These are phyloP conservation scores for Inga laurina DNA, from an alignment of 306 rosid species.

Conservation along the genomic window DNA sequence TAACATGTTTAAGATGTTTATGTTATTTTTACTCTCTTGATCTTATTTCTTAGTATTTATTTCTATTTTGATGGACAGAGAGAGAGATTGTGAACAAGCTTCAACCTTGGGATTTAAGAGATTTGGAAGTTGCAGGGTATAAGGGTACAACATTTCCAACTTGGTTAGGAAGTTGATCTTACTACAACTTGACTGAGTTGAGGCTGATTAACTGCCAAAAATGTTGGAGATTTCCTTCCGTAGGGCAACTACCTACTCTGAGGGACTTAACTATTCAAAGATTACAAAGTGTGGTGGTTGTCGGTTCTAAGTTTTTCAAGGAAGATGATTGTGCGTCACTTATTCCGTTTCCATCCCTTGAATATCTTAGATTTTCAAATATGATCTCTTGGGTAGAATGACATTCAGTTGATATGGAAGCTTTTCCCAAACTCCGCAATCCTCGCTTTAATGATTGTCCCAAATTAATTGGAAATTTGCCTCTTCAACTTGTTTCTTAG, in stretches of 20 bases:
- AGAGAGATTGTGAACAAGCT: neutral
- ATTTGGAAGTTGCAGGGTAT: too few relatives aligned
- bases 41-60: too few relatives aligned
- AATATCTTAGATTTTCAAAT: accelerated
- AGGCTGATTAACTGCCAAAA: accelerated
- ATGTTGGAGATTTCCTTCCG: constrained; percentile 11
- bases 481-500: neutral
- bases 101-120: neutral
- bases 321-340: neutral
- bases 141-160: too few relatives aligned
- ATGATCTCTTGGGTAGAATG: constrained; percentile 10
- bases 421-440: neutral
- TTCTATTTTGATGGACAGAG: neutral
- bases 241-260: constrained; percentile 13
- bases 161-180: neutral
- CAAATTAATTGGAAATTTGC: neutral
- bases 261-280: neutral
- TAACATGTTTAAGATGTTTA: too few relatives aligned
- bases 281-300: neutral
- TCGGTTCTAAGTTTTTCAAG: neutral
- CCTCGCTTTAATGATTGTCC: accelerated
- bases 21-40: too few relatives aligned
- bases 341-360: neutral
- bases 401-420: neutral
- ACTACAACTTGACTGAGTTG: neutral